Evolutionary conservation across 2,329 filamentous ascomycete genomes (phyloP).

Genomic region (Hypoxylon sp.): DNA sequence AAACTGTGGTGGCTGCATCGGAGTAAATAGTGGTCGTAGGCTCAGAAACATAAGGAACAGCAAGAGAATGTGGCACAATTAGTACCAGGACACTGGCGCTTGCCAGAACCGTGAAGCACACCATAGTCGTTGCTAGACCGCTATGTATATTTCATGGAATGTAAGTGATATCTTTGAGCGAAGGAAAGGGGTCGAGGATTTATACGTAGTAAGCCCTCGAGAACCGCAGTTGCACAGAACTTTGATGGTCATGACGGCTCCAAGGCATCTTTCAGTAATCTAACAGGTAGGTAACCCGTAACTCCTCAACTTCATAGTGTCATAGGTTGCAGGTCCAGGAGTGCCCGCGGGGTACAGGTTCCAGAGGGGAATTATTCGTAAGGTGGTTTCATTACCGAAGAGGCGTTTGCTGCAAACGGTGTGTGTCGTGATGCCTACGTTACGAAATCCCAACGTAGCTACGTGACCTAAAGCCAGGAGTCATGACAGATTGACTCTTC

Average conservation of each 20-base stretch:
- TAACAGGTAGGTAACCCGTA: neutral
- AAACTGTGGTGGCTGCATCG: conserved; percentile 45
- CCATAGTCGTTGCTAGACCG: conserved; percentile 33
- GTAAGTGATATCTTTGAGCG: neutral
- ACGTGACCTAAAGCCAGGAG: neutral
- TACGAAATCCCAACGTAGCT: neutral
- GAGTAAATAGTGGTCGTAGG: conserved; percentile 55
- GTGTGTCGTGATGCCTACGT: neutral
- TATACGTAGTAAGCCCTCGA: conserved; percentile 7
- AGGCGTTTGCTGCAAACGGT: neutral
- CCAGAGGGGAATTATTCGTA: too few relatives aligned
- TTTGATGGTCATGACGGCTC: neutral
- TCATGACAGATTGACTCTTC: neutral
- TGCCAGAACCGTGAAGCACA: conserved; percentile 18
- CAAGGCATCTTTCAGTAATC: neutral
- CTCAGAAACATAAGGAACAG: conserved; percentile 54
- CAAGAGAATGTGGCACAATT: conserved; percentile 42
- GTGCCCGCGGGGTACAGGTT: too few relatives aligned
- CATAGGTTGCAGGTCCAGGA: neutral
- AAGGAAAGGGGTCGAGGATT: neutral
- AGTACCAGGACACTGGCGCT: conserved; percentile 39
- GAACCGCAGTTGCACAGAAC: neutral
- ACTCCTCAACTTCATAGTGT: neutral
- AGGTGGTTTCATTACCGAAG: too few relatives aligned
- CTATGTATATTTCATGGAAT: neutral